phyloP scores from a whole-genome alignment of 148 eudicot species.

The Chenopodium formosanum region DNA sequence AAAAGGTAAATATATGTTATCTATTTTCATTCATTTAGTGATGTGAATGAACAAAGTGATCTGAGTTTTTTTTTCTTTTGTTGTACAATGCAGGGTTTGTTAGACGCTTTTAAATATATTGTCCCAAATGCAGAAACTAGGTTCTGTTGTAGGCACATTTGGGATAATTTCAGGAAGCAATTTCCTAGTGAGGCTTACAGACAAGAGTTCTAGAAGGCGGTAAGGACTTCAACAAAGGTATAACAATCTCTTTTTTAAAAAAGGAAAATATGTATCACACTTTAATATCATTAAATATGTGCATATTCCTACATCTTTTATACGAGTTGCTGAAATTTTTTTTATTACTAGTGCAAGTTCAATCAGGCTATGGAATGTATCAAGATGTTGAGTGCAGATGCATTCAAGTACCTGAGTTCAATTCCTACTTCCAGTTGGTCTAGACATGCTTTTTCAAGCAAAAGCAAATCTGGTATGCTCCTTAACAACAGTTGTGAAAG shows the following conservation, averaged over 20 bases:
- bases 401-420: neutral
- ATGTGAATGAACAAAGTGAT: neutral
- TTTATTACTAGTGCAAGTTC: neutral
- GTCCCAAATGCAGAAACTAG: neutral
- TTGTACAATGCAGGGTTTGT: neutral
- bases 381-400: neutral
- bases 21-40: neutral
- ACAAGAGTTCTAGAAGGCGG: neutral
- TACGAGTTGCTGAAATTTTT: neutral
- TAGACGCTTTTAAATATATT: neutral
- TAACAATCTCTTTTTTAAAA: neutral
- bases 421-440: neutral
- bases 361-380: neutral
- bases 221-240: neutral
- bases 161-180: neutral
- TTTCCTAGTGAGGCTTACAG: neutral
- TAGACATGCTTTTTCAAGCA: neutral
- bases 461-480: neutral
- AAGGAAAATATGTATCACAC: too few relatives aligned
- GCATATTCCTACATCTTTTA: neutral
- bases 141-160: neutral
- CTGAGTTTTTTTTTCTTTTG: neutral
- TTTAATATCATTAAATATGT: too few relatives aligned
- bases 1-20: neutral
- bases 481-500: neutral